A percentile compares a stretch with the other conserved stretches of the same genome.
These are phyloP conservation scores for Solanum rostratum DNA, from an alignment of 257 asterid genomes.

Conservation along the genomic window DNA sequence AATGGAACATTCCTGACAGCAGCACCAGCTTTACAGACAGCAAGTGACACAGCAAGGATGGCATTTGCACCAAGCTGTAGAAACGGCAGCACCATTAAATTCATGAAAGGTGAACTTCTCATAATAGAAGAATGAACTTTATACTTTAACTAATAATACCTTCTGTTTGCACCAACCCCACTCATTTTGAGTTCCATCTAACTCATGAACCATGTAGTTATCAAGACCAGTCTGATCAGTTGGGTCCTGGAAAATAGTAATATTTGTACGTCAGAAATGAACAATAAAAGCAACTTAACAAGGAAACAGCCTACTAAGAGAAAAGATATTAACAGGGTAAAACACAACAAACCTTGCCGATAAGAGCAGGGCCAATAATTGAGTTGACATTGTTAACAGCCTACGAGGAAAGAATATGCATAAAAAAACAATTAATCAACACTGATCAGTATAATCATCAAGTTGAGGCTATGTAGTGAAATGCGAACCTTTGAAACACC, in stretches of 20 bases:
- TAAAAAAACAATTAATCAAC: not conserved
- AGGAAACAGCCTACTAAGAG: not conserved
- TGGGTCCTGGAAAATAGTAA: slow-evolving; percentile 45
- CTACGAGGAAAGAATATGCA: slow-evolving; percentile 10
- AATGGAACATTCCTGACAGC: slow-evolving; percentile 57
- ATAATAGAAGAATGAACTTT: not conserved
- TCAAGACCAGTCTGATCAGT: slow-evolving; percentile 83
- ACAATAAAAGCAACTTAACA: not conserved
- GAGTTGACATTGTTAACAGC: slow-evolving; percentile 88
- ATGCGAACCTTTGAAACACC: slow-evolving; percentile 79
- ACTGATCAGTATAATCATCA: not conserved
- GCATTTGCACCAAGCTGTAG: slow-evolving; percentile 96
- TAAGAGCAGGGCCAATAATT: slow-evolving; percentile 79
- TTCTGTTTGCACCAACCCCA: slow-evolving; percentile 99
- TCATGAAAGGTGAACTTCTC: not conserved
- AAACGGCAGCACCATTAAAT: not conserved
- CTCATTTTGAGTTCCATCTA: slow-evolving; percentile 94
- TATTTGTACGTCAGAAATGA: not conserved
- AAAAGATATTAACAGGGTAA: not conserved
- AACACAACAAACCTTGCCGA: slow-evolving; percentile 79
- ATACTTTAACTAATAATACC: slow-evolving; percentile 24
- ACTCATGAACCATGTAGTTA: slow-evolving; percentile 88
- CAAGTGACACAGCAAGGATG: slow-evolving; percentile 92
- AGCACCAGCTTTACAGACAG: slow-evolving; percentile 96
- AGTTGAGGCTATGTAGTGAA: not conserved